Evolutionary conservation across 352 stramenopile species (phyloP).

Genomic region (Phytophthora ramorum): DNA sequence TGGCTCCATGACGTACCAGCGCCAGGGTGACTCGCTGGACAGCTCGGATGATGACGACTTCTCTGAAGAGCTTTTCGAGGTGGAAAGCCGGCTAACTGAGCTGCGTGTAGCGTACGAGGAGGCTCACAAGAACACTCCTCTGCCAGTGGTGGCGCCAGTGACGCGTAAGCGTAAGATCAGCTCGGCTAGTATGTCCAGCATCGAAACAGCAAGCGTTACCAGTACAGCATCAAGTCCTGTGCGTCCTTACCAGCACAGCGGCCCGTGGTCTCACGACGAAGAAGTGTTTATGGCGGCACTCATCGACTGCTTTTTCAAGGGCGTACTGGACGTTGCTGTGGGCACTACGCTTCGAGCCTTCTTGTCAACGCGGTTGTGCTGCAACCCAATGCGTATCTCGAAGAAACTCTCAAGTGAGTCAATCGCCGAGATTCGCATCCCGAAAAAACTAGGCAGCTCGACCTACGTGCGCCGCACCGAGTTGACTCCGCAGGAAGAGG

Average conservation of each 20-base stretch:
- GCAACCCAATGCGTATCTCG: constrained; percentile 80
- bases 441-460: constrained; percentile 75
- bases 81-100: constrained; percentile 55
- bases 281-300: constrained; percentile 69
- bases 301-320: constrained; percentile 77
- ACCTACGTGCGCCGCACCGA: constrained; percentile 59
- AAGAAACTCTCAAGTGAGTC: constrained; percentile 79
- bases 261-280: constrained; percentile 73
- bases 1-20: constrained; percentile 59
- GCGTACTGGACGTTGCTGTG: constrained; percentile 59
- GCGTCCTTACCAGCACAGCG: constrained; percentile 54
- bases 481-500: constrained; percentile 42
- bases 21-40: constrained; percentile 29
- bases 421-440: constrained; percentile 73
- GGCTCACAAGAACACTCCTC: constrained; percentile 37
- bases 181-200: constrained; percentile 35
- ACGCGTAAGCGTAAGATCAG: constrained; percentile 40
- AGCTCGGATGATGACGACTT: constrained; percentile 38
- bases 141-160: constrained; percentile 8
- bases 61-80: constrained; percentile 59
- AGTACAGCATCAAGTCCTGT: constrained; percentile 32
- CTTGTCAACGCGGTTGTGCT: constrained; percentile 64
- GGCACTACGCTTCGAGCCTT: constrained; percentile 74
- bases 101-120: constrained; percentile 54
- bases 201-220: constrained; percentile 25